Evolutionary conservation across 495 filamentous ascomycete species (phyloP).

Genomic region (Hyaloscypha variabilis): DNA sequence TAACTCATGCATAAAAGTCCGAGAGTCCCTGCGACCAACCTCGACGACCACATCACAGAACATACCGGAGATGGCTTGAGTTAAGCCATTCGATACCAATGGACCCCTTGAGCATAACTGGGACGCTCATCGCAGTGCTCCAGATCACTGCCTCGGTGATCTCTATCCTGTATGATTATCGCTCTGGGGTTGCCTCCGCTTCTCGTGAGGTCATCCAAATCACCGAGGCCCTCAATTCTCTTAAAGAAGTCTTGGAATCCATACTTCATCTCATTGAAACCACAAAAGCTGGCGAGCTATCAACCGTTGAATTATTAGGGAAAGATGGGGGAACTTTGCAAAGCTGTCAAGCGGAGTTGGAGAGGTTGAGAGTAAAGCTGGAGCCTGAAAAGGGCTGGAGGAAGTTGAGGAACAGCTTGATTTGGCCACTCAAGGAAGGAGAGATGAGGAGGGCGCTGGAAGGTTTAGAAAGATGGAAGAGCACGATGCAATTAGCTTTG

Average conservation of each 20-base stretch:
- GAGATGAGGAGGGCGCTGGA: slow-evolving; percentile 18
- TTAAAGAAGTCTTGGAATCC: slow-evolving; percentile 15
- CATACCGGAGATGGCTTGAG: background rate
- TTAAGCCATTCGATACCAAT: background rate
- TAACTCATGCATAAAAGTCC: too few relatives aligned
- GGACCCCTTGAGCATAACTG: slow-evolving; percentile 21
- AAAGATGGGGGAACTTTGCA: slow-evolving; percentile 15
- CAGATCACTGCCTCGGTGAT: slow-evolving; percentile 18
- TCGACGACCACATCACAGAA: too few relatives aligned
- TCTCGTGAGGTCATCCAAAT: slow-evolving; percentile 20
- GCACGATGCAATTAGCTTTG: slow-evolving; percentile 23
- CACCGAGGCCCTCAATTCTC: slow-evolving; percentile 15
- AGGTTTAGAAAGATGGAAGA: slow-evolving; percentile 13
- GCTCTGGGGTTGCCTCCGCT: slow-evolving; percentile 3
- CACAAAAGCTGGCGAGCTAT: slow-evolving; percentile 9
- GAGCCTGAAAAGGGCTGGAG: slow-evolving; percentile 25
- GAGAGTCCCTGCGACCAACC: too few relatives aligned
- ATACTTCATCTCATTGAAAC: slow-evolving; percentile 21
- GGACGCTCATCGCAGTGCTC: slow-evolving; percentile 22
- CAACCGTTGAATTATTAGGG: slow-evolving; percentile 13
- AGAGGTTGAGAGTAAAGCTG: slow-evolving; percentile 19
- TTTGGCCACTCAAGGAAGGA: slow-evolving; percentile 23
- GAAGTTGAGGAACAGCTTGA: slow-evolving; percentile 5
- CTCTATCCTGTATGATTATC: slow-evolving; percentile 25
- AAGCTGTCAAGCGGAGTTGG: slow-evolving; percentile 9